Evolutionary conservation across 2,329 filamentous ascomycete species (phyloP), one percentile per base, ranked within the genome.

Genomic region (Lecanicillium sp.): DNA sequence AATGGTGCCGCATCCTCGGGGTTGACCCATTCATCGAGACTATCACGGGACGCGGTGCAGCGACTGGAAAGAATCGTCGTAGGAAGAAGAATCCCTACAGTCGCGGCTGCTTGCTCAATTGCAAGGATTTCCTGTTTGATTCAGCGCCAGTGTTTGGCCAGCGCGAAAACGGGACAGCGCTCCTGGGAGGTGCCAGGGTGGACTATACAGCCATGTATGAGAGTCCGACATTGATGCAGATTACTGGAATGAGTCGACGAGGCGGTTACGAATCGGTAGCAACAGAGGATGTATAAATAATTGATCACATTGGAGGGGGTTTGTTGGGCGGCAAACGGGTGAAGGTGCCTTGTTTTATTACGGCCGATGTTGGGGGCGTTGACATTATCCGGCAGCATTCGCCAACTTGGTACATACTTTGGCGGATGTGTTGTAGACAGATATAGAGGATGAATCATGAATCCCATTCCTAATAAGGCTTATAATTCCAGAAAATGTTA

Each of bases 91-190:
- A 96, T 57, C 89, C 89, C 0, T 98, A 90, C 59, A 90, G 80
- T 42, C 73, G 80, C 22, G 92, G 92, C 7, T 71, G 87, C 29
- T 51, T 94, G n/a, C 75, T 80, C 43, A 98, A 98, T 56, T 98
- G 92, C 62, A 83, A 78, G 48, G 94, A 98, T 60, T 98, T 98
- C 58, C 96, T 89, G 87, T 90, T 85, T 52, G 92, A 96, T 56
- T 79, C 85, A 2, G 81, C 85, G 3, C 84, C 90, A 0, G 59
- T 94, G 14, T 90, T 95, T 56, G 79, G 83, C 9, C 77, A 72
- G 50, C 74, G 83, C 42, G 78, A 85, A 51, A 82, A 76, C 36
- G 89, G 89, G 11, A 71, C 72, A 31, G 88, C 84, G 0, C 65
- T 88, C 57, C 64, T 98, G 7, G 85, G 80, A 12, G 90, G 92